Conservation (phyloP, 83 land plant species). For the Diphasiastrum complanatum region DNA sequence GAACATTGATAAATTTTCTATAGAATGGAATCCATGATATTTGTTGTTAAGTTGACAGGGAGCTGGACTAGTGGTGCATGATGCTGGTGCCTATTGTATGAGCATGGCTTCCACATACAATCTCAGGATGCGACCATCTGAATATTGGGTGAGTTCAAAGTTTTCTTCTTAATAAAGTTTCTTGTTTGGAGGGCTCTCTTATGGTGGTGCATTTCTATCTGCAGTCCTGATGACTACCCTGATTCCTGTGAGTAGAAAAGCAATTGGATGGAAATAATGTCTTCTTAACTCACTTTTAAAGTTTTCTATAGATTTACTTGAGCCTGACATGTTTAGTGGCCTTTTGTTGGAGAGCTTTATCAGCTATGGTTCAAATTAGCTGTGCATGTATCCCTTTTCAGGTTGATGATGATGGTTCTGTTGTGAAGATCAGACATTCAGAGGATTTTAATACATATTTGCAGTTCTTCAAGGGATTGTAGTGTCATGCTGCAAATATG, state of each 20-base stretch:
- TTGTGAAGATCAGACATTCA: constrained; percentile 67
- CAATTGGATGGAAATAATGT: too few species aligned
- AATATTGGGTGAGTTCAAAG: constrained; percentile 69
- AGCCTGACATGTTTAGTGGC: background rate
- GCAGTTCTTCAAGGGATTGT: constrained; percentile 70
- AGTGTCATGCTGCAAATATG: too few species aligned
- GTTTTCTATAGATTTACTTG: too few species aligned
- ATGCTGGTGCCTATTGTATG: constrained; percentile 99
- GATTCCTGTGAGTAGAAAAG: too few species aligned
- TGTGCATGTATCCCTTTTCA: constrained; percentile 3
- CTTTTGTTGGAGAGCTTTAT: background rate
- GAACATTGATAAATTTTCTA: too few species aligned
- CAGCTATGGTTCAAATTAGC: background rate
- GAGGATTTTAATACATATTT: constrained; percentile 84
- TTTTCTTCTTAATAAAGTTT: background rate
- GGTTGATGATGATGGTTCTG: constrained; percentile 59
- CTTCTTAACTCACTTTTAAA: too few species aligned
- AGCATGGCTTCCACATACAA: constrained; percentile 99
- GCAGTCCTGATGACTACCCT: constrained; percentile 1
- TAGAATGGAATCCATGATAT: too few species aligned
- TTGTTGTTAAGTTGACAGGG: constrained; percentile 41
- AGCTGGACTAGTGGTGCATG: constrained; percentile 89
- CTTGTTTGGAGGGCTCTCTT: background rate
- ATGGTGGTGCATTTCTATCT: background rate
- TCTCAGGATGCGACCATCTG: constrained; percentile 94